Evolutionary conservation across 176 grass and related monocot genomes (phyloP), one percentile per base, ranked within the genome.

Genomic region (Poa pratensis): DNA sequence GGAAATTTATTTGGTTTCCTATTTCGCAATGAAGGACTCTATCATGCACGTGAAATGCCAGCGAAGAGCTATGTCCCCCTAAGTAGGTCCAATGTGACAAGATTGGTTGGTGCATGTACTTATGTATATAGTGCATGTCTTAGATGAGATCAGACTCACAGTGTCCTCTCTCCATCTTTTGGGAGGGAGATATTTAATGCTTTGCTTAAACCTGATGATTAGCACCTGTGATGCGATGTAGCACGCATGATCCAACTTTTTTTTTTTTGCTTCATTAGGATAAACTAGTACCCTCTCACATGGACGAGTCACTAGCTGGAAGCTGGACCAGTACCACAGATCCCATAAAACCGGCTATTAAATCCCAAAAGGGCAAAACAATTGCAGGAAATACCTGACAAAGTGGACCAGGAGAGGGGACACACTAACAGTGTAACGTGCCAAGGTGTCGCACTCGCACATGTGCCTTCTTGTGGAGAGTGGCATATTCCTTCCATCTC

Each of bases 341-440:
- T 74, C 80, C 84, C 65, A 87, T 83, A 83, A 79, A 83, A 83
- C 67, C 80, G 75, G 67, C 75, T 83, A 83, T 75, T 87, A 57
- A 87, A 87, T 80, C 80, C 48, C 20, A 73, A 90, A 90, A 87
- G 80, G 84, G 67, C 26, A n/a, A n/a, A 55, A 70, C 43, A 78
- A 78, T 72, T 23, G 72, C 73, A 18, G 52, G 35, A 32, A 62
- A 58, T 69, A 66, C 45, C 75, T 79, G 66, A 80, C 80, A 63
- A 32, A n/a, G 16, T 34, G 54, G 69, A 60, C 40, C 24, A 24
- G 49, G 80, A 22, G 13, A 55, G 49, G 27, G 48, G 65, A 82
- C 52, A 73, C 75, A 62, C 26, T 43, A 59, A 37, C 81, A 24
- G 19, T 20, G 48, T 37, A 89, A 89, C 87, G 65, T 86, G 84